A percentile compares a stretch with the other conserved stretches of the same genome.
Evolutionary conservation across 1,284 basidiomycete genomes (phyloP).

Genomic region (Pseudozyma flocculosa): DNA sequence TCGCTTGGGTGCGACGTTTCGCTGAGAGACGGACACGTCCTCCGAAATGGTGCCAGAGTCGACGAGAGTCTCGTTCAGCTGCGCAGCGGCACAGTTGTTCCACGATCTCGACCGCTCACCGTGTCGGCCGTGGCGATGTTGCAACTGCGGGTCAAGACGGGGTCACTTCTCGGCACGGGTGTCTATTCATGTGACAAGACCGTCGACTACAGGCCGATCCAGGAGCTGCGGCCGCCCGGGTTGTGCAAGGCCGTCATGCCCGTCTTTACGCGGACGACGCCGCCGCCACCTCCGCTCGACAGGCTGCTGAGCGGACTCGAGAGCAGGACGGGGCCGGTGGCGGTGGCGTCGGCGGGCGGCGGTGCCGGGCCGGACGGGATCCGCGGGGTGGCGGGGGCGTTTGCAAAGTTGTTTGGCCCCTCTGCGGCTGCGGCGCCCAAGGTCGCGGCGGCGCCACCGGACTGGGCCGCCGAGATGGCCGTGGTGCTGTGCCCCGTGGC

Average conservation of each 20-base stretch:
- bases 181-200: no score
- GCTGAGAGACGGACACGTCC: no score
- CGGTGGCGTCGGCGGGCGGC: conserved; percentile 2
- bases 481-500: conserved; percentile 3
- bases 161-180: no score
- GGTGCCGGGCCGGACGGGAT: conserved; percentile 17
- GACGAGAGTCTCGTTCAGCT: no score
- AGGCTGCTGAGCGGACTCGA: conserved; percentile 3
- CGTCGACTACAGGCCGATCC: conserved; percentile 67
- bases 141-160: no score
- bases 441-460: conserved; percentile 8
- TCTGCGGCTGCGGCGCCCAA: neutral
- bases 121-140: no score
- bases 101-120: no score
- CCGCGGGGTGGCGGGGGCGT: conserved; percentile 49
- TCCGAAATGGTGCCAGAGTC: no score
- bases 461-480: conserved; percentile 19
- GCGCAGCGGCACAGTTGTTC: no score
- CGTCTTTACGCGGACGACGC: conserved; percentile 70
- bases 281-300: conserved; percentile 1
- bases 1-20: no score
- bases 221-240: conserved; percentile 81
- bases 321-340: conserved; percentile 4
- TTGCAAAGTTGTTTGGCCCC: conserved; percentile 34
- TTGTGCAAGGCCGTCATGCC: conserved; percentile 90